phyloP scores from a whole-genome alignment of 768 basidiomycete genomes.

The Boletus bicolor region DNA sequence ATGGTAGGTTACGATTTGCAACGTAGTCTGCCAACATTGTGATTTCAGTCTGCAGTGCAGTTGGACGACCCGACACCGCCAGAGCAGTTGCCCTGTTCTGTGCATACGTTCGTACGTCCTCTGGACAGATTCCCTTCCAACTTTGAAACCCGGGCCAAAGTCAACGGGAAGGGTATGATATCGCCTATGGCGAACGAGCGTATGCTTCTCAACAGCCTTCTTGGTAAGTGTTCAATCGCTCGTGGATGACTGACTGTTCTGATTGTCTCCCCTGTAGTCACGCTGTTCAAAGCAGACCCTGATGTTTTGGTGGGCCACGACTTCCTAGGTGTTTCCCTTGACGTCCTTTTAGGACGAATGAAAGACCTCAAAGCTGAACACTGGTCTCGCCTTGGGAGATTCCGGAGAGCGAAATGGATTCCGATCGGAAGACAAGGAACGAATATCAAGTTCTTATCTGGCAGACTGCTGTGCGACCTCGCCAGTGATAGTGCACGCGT shows the following conservation, averaged over 20 bases:
- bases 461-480: slow-evolving; percentile 87
- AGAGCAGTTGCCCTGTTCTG: slow-evolving; percentile 75
- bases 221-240: slow-evolving; percentile 48
- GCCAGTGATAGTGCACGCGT: slow-evolving; percentile 95
- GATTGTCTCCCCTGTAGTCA: slow-evolving; percentile 39
- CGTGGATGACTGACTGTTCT: neutral
- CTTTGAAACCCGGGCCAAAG: slow-evolving; percentile 70
- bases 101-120: slow-evolving; percentile 88
- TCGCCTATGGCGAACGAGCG: slow-evolving; percentile 78
- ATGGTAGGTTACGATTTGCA: slow-evolving; percentile 40
- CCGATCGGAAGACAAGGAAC: slow-evolving; percentile 76
- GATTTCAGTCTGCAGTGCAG: slow-evolving; percentile 48
- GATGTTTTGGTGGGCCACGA: slow-evolving; percentile 95
- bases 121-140: slow-evolving; percentile 81
- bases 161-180: slow-evolving; percentile 65
- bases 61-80: slow-evolving; percentile 93
- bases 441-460: slow-evolving; percentile 79
- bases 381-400: slow-evolving; percentile 91
- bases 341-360: slow-evolving; percentile 89
- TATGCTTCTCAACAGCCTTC: slow-evolving; percentile 75
- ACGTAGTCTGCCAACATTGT: neutral
- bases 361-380: slow-evolving; percentile 86
- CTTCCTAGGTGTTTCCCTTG: slow-evolving; percentile 84
- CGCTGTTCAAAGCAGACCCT: slow-evolving; percentile 84
- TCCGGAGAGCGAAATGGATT: slow-evolving; percentile 82